Base-by-base conservation (phyloP, 2,329 filamentous ascomycete genomes). In the Sphaceloma murrayae region DNA sequence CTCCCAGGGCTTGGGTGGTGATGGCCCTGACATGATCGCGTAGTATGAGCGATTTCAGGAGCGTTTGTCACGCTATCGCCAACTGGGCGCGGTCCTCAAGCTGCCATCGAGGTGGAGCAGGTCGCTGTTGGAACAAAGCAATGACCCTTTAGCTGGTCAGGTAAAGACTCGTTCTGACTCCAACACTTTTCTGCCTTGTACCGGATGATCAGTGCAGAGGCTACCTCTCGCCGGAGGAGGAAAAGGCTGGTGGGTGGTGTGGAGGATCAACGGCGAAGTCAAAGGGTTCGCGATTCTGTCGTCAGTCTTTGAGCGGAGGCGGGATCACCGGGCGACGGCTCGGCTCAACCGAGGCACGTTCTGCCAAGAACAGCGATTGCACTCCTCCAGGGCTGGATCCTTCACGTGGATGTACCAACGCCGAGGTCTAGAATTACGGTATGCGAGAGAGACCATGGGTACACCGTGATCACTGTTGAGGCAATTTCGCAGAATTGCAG, bases 1-100 rank as follows among this genome's bases (percentile, higher is more conserved):
- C 68, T 98, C 91, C 91, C 91, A 98, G 34, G 91, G 91, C 68
- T 98, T 98, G 46, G 91, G 91, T 60, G 91, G 91, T 64, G 89
- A 95, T 52, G 39, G 43, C 21, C 33, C 46, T 11, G 49, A 47
- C 49, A 51, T 51, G 27, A 6, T 29, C 14, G 8, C 30, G 22
- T 29, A 7, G 8, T 10, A 3, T 40, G 14, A 11, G 17, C 13
- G 14, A 14, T 16, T 30, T 26, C 13, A 10, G 3, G 24, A 13
- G 17, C 5, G 24, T 29, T 10, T 22, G 22, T 19, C 36, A 27
- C 24, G 11, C 7, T 11, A 11, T 27, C 6, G 24, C 11, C 7
- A 27, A 11, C 6, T 6, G 6, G 7, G 24, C 11, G 24, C 24
- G 11, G 11, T 27, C 7, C 36, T 40, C 36, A 40, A 26, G 19